Percentiles rank a stretch among this genome's conserved stretches.
phyloP scores from a whole-genome alignment of 306 rosid species.

The Hylodesmum podocarpum region DNA sequence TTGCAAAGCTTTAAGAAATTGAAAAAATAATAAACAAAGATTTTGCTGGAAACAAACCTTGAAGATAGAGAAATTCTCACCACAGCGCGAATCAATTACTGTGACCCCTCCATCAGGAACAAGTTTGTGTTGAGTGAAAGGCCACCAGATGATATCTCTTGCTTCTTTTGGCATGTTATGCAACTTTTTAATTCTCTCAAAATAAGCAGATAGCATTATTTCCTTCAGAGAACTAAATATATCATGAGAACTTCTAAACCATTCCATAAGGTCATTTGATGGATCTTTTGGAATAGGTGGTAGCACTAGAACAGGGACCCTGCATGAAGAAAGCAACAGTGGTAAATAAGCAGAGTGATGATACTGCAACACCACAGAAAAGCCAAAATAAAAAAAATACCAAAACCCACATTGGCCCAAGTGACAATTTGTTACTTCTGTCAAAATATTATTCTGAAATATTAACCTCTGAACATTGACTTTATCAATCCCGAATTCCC shows the following conservation, averaged over 20 bases:
- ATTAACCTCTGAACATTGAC: neutral
- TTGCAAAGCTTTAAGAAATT: neutral
- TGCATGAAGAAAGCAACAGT: conserved; percentile 34
- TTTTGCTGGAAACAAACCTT: conserved; percentile 65
- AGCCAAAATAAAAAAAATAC: neutral
- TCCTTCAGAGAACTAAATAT: conserved; percentile 69
- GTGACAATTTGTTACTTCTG: neutral
- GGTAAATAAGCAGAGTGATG: conserved; percentile 4
- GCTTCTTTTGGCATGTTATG: conserved; percentile 89
- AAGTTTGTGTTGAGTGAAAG: conserved; percentile 92
- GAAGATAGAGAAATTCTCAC: conserved; percentile 85
- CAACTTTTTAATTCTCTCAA: conserved; percentile 58
- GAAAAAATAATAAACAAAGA: neutral
- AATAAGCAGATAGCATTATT: conserved; percentile 63
- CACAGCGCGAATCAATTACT: conserved; percentile 94
- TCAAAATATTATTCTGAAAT: neutral
- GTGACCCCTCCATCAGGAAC: conserved; percentile 72
- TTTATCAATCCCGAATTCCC: neutral
- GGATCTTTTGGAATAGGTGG: conserved; percentile 81
- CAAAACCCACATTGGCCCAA: neutral
- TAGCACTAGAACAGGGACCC: conserved; percentile 86
- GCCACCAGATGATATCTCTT: conserved; percentile 87
- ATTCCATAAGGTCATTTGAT: conserved; percentile 72
- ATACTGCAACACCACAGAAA: conserved; percentile 10
- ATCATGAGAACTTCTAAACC: conserved; percentile 62